Evolutionary conservation across 148 eudicot genomes (phyloP), one percentile per base, ranked within the genome.

Genomic region (Beta vulgaris): DNA sequence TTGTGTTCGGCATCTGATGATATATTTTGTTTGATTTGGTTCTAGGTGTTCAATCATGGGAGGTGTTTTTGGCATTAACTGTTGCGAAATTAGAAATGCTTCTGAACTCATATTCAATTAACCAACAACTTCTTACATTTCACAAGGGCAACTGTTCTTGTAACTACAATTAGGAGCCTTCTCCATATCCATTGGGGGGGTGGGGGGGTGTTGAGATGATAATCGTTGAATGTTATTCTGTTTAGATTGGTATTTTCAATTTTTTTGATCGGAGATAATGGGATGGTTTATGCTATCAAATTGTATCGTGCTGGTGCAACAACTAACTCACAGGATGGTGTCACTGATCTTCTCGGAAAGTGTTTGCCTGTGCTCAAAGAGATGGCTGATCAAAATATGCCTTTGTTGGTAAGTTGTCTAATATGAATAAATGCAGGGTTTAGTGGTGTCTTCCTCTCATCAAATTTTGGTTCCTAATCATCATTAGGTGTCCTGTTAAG

Each of bases 301-400:
- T 79, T 96, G 67, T 96, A 92, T 75, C 99, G 98, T 42, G 98
- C 99, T 79, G 99, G 99, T 66, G 99, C 99, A 54, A 96, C 99
- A 40, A 96, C 99, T 73, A 96, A 96, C 79, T 96, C 99, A 60
- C 98, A 96, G 83, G 98, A 96, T 85, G 99, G 98, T 72, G 98
- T 96, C 21, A 96, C 99, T 16, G 98, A 96, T 87, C 79, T 96
- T 54, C 85, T 95, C 74, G 97, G 97, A 63, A 92, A 89, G 80
- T 96, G 99, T 74, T 79, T 89, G 32, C 97, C 97, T 71, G 97
- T 87, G 36, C 90, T 96, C 53, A 87, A 91, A 71, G 98, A 92
- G 85, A 96, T 96, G 99, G 87, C 84, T 79, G 85, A 85, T 82
- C 96, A 88, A 66, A 84, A 88, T 78, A 91, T 93, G 90, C 97